Conservation (phyloP, 1,284 basidiomycete genomes). For the Irpex sp. region DNA sequence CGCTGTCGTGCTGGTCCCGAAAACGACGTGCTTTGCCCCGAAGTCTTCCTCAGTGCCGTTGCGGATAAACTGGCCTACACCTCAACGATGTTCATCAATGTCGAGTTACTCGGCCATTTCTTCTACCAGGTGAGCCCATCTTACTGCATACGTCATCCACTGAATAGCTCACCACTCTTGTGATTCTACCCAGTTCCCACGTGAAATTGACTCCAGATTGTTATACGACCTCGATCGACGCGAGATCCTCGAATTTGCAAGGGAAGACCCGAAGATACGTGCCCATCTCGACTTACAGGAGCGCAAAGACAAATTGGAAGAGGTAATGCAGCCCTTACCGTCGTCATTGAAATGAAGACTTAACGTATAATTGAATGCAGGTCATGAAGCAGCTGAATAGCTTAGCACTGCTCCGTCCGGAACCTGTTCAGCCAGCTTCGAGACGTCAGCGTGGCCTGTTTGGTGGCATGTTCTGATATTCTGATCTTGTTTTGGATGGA, state of each 20-base stretch:
- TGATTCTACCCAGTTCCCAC: slow-evolving; percentile 69
- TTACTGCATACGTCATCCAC: background rate
- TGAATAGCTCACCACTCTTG: slow-evolving; percentile 3
- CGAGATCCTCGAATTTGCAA: slow-evolving; percentile 87
- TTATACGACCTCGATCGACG: slow-evolving; percentile 87
- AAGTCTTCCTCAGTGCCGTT: slow-evolving; percentile 95
- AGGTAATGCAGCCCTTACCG: slow-evolving; percentile 44
- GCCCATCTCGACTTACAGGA: slow-evolving; percentile 95
- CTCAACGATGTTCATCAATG: slow-evolving; percentile 97
- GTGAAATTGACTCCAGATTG: slow-evolving; percentile 94
- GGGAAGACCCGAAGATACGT: slow-evolving; percentile 87
- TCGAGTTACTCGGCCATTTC: slow-evolving; percentile 96
- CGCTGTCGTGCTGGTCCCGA: slow-evolving; percentile 87
- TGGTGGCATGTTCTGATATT: slow-evolving; percentile 56
- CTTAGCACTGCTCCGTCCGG: slow-evolving; percentile 77
- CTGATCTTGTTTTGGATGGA: background rate
- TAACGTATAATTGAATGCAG: slow-evolving; percentile 33
- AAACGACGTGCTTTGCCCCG: slow-evolving; percentile 89
- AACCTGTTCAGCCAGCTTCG: slow-evolving; percentile 59
- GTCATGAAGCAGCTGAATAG: slow-evolving; percentile 90
- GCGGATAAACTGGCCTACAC: slow-evolving; percentile 97
- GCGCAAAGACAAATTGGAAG: slow-evolving; percentile 96
- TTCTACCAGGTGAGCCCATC: slow-evolving; percentile 78
- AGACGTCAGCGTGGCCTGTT: slow-evolving; percentile 73
- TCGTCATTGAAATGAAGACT: background rate